Conservation (phyloP, 208 protist species). For the Leishmania tarentolae region DNA sequence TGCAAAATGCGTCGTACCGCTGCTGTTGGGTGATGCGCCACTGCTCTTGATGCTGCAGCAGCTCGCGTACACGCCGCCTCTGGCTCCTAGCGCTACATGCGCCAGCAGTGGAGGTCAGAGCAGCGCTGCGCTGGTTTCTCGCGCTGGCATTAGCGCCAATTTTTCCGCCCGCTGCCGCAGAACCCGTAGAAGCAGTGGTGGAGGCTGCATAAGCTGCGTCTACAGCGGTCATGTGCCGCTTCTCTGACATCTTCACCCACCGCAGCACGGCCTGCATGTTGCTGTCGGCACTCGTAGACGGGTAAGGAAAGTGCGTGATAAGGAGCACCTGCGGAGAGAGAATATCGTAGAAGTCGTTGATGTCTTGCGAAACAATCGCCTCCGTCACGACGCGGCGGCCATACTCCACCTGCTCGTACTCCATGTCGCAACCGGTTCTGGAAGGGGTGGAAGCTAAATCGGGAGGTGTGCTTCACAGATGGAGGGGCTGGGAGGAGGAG, state of each 20-base stretch:
- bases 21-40: slow-evolving; percentile 25
- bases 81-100: slow-evolving; percentile 9
- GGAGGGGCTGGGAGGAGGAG: not conserved
- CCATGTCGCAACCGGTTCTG: slow-evolving; percentile 41
- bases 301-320: slow-evolving; percentile 76
- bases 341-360: slow-evolving; percentile 63
- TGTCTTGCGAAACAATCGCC: slow-evolving; percentile 64
- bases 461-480: not conserved
- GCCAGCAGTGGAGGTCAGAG: not conserved
- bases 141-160: not conserved
- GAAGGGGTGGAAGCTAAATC: not conserved
- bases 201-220: not conserved
- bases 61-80: slow-evolving; percentile 14
- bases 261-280: slow-evolving; percentile 25
- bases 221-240: slow-evolving; percentile 6
- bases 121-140: not conserved
- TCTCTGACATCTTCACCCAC: slow-evolving; percentile 19
- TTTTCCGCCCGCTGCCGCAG: not conserved
- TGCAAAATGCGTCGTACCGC: slow-evolving; percentile 36
- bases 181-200: not conserved
- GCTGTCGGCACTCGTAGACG: slow-evolving; percentile 28
- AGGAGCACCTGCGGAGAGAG: slow-evolving; percentile 68
- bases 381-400: slow-evolving; percentile 53
- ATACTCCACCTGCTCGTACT: slow-evolving; percentile 87
- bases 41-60: slow-evolving; percentile 29